Percentiles rank a stretch among this genome's conserved stretches.
Evolutionary conservation across 108 stramenopile genomes (phyloP).

Genomic region (Parmales sp.): DNA sequence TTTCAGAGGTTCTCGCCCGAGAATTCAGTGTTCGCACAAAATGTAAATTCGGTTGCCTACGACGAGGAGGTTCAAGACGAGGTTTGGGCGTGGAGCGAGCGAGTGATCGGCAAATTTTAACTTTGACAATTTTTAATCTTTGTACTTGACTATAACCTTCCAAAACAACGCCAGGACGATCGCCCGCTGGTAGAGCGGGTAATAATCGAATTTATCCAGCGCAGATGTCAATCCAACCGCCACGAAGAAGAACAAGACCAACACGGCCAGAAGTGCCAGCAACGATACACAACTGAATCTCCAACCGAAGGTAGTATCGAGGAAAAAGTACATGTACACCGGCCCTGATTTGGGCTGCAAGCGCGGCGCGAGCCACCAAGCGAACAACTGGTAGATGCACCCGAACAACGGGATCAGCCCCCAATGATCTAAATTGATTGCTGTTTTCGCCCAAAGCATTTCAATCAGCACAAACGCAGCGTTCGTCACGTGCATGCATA

Average conservation of each 20-base stretch:
- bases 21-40: background rate
- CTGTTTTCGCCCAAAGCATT: background rate
- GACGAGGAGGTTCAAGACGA: background rate
- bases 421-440: background rate
- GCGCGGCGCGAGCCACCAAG: background rate
- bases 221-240: too few relatives aligned
- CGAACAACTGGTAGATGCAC: background rate
- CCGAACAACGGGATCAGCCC: background rate
- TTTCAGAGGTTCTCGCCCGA: background rate
- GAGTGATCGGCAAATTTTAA: background rate
- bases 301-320: conserved; percentile 10
- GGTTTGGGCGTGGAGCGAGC: background rate
- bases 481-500: conserved; percentile 3
- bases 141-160: too few relatives aligned
- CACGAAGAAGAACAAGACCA: too few relatives aligned
- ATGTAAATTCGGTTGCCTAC: background rate
- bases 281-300: too few relatives aligned
- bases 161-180: too few relatives aligned
- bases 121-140: too few relatives aligned
- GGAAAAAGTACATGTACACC: background rate
- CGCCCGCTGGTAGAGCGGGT: too few relatives aligned
- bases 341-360: background rate
- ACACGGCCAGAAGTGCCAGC: too few relatives aligned
- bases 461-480: background rate
- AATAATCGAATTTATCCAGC: too few relatives aligned